Conservation (phyloP, 2,329 filamentous ascomycete genomes). For the Alternaria solani region DNA sequence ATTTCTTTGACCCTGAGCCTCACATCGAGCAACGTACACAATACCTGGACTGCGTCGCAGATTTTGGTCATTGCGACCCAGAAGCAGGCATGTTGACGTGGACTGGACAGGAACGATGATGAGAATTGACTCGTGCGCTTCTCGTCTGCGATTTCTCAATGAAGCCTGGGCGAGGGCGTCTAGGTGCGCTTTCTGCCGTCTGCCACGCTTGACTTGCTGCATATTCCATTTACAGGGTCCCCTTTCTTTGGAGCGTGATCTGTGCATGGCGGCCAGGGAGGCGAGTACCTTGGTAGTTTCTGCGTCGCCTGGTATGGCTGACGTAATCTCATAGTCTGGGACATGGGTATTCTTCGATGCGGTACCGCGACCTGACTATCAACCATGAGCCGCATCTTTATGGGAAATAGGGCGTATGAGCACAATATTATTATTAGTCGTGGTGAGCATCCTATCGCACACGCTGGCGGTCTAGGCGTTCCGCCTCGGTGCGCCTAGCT, state of each 20-base stretch:
- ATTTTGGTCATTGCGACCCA: background rate
- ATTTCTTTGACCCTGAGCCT: background rate
- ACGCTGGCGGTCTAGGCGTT: background rate
- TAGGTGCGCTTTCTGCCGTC: too few relatives aligned
- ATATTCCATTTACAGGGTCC: background rate
- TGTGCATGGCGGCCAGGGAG: background rate
- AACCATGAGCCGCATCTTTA: accelerated
- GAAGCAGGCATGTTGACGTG: background rate
- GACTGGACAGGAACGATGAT: background rate
- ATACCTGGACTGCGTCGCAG: background rate
- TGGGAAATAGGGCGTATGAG: background rate
- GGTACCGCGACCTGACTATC: accelerated
- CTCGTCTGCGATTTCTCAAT: background rate
- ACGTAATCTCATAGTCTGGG: background rate
- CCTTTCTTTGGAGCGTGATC: background rate
- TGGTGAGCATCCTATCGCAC: background rate
- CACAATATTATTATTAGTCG: background rate
- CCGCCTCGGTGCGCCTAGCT: background rate
- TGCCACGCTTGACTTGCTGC: background rate
- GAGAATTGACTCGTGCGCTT: background rate
- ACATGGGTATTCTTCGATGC: background rate
- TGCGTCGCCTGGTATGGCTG: background rate
- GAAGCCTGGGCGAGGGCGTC: background rate
- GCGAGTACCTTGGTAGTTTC: background rate
- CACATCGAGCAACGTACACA: background rate